Base-by-base conservation (phyloP, 257 asterid genomes). In the Fraxinus anomala region DNA sequence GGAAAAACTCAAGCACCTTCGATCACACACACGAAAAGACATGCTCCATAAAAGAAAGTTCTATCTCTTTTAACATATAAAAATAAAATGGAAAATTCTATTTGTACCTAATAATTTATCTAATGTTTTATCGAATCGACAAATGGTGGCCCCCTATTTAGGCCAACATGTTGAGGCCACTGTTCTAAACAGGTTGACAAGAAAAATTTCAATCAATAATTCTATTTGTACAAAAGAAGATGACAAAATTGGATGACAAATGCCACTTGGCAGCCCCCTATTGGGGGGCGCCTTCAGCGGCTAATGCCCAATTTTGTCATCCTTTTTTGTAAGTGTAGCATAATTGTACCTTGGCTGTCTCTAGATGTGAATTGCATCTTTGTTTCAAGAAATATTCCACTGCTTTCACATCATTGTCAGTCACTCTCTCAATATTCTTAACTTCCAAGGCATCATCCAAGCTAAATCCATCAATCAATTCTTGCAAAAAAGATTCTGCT, bases 331-430 rank as follows among this genome's bases (percentile, higher is more conserved):
- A 26, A 26, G 28, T 26, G 11, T 23, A 2, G 17, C 31, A 56
- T 40, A 47, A 67, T 28, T 16, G 49, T 51, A 92, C 98, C 97
- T 92, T 88, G 21, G 85, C 77, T 68, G 92, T 92, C 85, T 91
- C 97, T 0, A 88, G 90, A 68, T 94, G 94, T 19, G 93, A 86
- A 81, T 89, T 84, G 59, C 91, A 87, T 80, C 78, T 83, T 81
- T 85, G 86, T 75, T 87, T 87, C 85, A 85, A 73, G 80, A 85
- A 87, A 81, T 87, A 85, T 76, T 85, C 89, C 75, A 87, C 89
- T n/a, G 91, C 89, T 78, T 87, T 87, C 31, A 87, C 91, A 42
- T 85, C 91, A 66, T 87, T 89, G 82, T 83, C 85, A n/a, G 89
- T 87, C n/a, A 83, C 84, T 73, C 73, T 83, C 86, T 87, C 89